These are phyloP conservation scores for Mucor mucedo DNA, from an alignment of 371 early-diverging fungal species.

Conservation along the genomic window DNA sequence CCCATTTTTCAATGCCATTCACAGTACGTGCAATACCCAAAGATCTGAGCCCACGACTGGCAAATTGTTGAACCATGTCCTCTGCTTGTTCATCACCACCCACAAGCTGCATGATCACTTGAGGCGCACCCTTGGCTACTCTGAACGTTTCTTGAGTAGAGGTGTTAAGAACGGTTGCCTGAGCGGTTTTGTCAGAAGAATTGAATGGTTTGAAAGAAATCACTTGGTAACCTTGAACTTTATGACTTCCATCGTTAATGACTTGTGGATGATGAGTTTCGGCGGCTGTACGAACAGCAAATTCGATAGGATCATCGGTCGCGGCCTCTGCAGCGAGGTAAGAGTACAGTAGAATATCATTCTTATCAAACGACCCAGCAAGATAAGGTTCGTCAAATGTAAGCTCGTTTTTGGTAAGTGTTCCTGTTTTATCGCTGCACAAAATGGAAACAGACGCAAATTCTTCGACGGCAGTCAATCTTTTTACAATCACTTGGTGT, in stretches of 20 bases:
- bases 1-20: conserved; percentile 57
- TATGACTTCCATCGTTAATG: conserved; percentile 53
- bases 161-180: conserved; percentile 80
- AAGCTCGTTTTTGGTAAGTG: conserved; percentile 90
- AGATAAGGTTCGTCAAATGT: conserved; percentile 91
- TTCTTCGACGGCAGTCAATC: conserved; percentile 93
- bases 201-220: conserved; percentile 83
- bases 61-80: conserved; percentile 63
- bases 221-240: conserved; percentile 79
- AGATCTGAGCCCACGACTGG: conserved; percentile 74
- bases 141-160: conserved; percentile 73
- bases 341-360: conserved; percentile 86
- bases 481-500: conserved; percentile 93
- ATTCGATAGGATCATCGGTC: conserved; percentile 93
- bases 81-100: conserved; percentile 60
- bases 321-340: conserved; percentile 91
- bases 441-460: conserved; percentile 92
- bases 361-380: conserved; percentile 67
- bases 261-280: conserved; percentile 74
- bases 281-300: conserved; percentile 88
- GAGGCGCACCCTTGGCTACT: conserved; percentile 69
- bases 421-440: conserved; percentile 97
- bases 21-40: conserved; percentile 70
- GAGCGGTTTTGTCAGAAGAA: conserved; percentile 83
- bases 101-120: conserved; percentile 62